These are phyloP conservation scores for Haberlea rhodopensis DNA, from an alignment of 257 asterid genomes.

Conservation along the genomic window DNA sequence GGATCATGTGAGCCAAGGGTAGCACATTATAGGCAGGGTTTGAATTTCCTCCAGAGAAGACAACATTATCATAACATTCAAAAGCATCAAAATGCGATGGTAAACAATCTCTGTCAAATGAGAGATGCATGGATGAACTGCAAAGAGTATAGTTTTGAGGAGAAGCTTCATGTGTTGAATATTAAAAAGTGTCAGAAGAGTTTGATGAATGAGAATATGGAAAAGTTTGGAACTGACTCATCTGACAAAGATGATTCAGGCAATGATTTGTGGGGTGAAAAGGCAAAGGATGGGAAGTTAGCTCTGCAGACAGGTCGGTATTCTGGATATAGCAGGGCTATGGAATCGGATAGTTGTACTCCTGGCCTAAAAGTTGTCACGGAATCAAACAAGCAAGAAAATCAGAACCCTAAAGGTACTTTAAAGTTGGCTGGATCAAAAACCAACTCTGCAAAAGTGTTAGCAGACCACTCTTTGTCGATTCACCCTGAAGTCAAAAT, in stretches of 20 bases:
- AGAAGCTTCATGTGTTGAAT: slow-evolving; percentile 89
- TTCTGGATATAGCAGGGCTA: slow-evolving; percentile 44
- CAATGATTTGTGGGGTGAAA: slow-evolving; percentile 70
- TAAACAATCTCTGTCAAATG: slow-evolving; percentile 78
- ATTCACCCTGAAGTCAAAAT: slow-evolving; percentile 45
- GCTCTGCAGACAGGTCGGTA: slow-evolving; percentile 50
- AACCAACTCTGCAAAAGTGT: slow-evolving; percentile 44
- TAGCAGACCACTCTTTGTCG: slow-evolving; percentile 42
- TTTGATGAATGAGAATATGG: slow-evolving; percentile 91
- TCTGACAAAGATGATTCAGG: slow-evolving; percentile 82
- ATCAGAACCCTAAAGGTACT: slow-evolving; percentile 62
- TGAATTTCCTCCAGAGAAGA: slow-evolving; percentile 71
- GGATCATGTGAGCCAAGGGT: slow-evolving; percentile 97
- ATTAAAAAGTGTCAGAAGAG: slow-evolving; percentile 89
- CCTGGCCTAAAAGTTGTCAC: slow-evolving; percentile 39
- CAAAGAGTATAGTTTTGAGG: slow-evolving; percentile 87
- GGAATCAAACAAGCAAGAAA: slow-evolving; percentile 53
- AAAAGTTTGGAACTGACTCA: slow-evolving; percentile 69
- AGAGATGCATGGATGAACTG: slow-evolving; percentile 90
- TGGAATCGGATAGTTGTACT: slow-evolving; percentile 45
- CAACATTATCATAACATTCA: slow-evolving; percentile 77
- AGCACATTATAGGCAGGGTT: slow-evolving; percentile 93
- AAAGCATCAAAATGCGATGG: slow-evolving; percentile 76
- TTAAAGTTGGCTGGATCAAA: slow-evolving; percentile 58
- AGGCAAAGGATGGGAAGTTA: slow-evolving; percentile 56